phyloP scores from a whole-genome alignment of 805 yeast species.

The Tetrapisispora iriomotensis region DNA sequence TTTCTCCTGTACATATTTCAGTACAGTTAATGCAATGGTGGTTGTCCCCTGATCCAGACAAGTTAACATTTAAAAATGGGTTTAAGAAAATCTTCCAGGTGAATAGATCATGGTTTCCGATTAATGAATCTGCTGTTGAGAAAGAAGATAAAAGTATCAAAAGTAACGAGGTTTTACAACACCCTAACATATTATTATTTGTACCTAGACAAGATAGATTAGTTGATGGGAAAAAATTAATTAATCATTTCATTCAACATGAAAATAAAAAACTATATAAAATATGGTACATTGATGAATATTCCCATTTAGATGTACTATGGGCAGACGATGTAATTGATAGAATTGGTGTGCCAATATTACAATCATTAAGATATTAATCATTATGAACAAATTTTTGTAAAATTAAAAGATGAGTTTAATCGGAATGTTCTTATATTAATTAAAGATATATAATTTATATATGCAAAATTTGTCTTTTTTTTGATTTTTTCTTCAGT shows the following conservation, averaged over 20 bases:
- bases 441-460: too few species aligned
- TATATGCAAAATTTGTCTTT: neutral
- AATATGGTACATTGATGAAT: slow-evolving; percentile 39
- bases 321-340: slow-evolving; percentile 79
- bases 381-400: neutral
- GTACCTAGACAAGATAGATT: slow-evolving; percentile 65
- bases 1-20: slow-evolving; percentile 78
- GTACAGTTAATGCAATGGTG: slow-evolving; percentile 87
- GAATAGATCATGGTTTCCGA: slow-evolving; percentile 45
- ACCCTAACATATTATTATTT: slow-evolving; percentile 56
- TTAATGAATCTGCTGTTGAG: slow-evolving; percentile 2
- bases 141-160: neutral
- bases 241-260: slow-evolving; percentile 48
- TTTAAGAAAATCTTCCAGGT: slow-evolving; percentile 40
- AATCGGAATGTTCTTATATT: too few species aligned
- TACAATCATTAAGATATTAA: slow-evolving; percentile 24
- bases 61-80: slow-evolving; percentile 34
- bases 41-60: slow-evolving; percentile 41
- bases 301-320: slow-evolving; percentile 84
- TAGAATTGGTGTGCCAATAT: slow-evolving; percentile 47
- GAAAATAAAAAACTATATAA: slow-evolving; percentile 36
- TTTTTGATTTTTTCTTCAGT: too few species aligned
- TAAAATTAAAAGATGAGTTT: too few species aligned
- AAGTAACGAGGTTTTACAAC: slow-evolving; percentile 5
- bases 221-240: slow-evolving; percentile 67